Evolutionary conservation across 257 asterid genomes (phyloP), one percentile per base, ranked within the genome.

Genomic region (Parsonsia alboflavescens): DNA sequence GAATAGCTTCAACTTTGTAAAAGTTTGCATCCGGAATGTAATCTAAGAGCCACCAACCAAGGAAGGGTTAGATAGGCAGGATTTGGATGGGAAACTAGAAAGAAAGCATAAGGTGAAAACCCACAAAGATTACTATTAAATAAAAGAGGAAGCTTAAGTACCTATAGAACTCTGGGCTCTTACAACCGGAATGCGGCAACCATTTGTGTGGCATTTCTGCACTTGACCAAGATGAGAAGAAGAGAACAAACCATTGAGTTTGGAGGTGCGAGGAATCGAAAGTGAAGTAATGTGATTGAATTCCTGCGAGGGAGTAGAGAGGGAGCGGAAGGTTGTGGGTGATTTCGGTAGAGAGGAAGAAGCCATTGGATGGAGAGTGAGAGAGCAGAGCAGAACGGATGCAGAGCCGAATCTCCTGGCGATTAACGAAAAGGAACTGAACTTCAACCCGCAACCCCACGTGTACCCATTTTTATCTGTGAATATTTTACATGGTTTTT

Each of bases 1-100:
- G 75, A 82, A 93, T 85, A 15, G 97, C 98, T 86, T 93, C 98
- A 7, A 93, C 90, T 83, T 91, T 93, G 88, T 90, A 93, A 82
- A 90, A 93, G 16, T 84, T 80, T 56, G 97, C 93, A 57, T 85
- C 95, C 10, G 98, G 97, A 21, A 82, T 6, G 79, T 84, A 90
- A 80, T 80, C 98, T 89, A 77, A 69, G 77, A 41, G 28, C 70
- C 22, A 61, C 49, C 44, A 77, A 57, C 80, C 72, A 70, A 75
- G 70, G 26, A 44, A 10, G n/a, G 8, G 52, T 21, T 21, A 54
- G n/a, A 54, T n/a, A 36, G 61, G 17, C 15, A 71, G 6, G 49
- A 7, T 52, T 16, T 16, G 4, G 7, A 41, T 50, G 17, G 54
- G 8, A 12, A 50, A 42, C 48, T 15, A 33, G 39, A 33, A 1